Conservation (phyloP, 306 rosid genomes). For the Sechiopsis laciniata region DNA sequence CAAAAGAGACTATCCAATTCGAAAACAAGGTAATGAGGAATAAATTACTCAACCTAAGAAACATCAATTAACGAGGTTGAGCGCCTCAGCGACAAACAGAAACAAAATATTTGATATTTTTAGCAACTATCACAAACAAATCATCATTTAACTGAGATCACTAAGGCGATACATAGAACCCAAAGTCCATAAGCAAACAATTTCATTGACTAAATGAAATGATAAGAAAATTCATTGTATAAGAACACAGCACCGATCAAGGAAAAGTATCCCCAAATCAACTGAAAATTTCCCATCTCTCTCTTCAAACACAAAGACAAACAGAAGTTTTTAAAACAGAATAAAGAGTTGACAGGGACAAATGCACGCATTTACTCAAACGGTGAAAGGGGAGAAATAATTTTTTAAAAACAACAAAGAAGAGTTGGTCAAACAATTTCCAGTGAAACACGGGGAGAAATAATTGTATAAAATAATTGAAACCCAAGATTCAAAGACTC, state of each 20-base stretch:
- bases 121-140: not conserved
- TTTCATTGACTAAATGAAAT: no score
- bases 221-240: no score
- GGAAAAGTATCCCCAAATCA: no score
- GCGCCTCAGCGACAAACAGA: not conserved
- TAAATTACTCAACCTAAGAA: conserved; percentile 12
- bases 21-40: not conserved
- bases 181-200: not conserved
- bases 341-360: no score
- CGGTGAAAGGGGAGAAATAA: no score
- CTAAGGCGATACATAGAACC: not conserved
- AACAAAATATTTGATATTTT: not conserved
- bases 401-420: not conserved
- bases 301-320: no score
- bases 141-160: not conserved
- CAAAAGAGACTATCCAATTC: not conserved
- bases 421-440: not conserved
- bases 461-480: not conserved
- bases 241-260: no score
- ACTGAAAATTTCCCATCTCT: no score
- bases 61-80: not conserved
- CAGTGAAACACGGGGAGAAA: not conserved
- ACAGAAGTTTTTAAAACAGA: no score
- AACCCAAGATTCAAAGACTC: conserved; percentile 12
- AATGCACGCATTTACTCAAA: no score